Conservation (phyloP, 164 flowering plant genomes). For the Vitis labrusca region DNA sequence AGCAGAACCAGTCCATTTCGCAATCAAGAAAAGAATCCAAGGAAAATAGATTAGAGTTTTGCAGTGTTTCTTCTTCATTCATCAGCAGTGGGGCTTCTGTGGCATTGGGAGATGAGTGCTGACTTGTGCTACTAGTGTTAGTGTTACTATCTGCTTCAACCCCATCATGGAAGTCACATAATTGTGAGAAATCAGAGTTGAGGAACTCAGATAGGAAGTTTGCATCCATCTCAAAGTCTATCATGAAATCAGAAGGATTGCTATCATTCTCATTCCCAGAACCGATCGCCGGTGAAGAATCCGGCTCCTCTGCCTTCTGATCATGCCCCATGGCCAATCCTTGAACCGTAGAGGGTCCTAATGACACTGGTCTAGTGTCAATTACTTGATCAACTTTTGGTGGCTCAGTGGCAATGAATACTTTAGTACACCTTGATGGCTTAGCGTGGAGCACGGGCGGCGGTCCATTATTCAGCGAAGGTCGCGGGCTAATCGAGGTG, state of each 20-base stretch:
- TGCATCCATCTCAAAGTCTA: conserved; percentile 18
- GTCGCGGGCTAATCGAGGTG: background rate
- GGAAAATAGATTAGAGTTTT: conserved; percentile 13
- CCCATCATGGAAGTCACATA: background rate
- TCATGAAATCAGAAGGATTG: conserved; percentile 6
- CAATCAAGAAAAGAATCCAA: conserved; percentile 20
- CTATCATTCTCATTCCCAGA: background rate
- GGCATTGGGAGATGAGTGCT: background rate
- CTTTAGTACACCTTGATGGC: conserved; percentile 32
- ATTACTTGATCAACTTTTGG: background rate
- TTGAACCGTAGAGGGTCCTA: background rate
- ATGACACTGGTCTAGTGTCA: background rate
- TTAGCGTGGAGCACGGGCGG: conserved; percentile 20
- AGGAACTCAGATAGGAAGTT: conserved; percentile 21
- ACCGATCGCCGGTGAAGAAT: background rate
- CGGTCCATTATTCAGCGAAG: background rate
- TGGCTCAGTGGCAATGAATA: conserved; percentile 7
- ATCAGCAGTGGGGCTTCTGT: conserved; percentile 1
- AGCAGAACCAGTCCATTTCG: conserved; percentile 13
- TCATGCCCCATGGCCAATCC: background rate
- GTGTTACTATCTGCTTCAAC: background rate
- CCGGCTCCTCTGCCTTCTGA: background rate
- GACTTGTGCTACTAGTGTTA: background rate
- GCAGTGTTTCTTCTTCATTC: conserved; percentile 7
- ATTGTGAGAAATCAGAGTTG: conserved; percentile 13